Base-by-base conservation (phyloP, 352 stramenopile species). In the Phytophthora kernoviae region DNA sequence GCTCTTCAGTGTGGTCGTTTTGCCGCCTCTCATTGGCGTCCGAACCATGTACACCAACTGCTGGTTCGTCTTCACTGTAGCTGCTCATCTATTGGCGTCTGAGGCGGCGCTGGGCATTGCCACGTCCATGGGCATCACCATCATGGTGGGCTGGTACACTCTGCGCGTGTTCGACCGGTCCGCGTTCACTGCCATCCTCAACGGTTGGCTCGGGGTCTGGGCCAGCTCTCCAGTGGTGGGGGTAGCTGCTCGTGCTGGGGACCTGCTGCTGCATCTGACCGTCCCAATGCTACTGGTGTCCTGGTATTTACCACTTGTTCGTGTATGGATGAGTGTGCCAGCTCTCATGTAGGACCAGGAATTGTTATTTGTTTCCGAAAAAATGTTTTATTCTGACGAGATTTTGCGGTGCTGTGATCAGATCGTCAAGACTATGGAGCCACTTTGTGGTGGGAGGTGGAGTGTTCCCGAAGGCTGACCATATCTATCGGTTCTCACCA, bases 101-200 rank as follows among this genome's bases (percentile, higher is more conserved):
- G 63, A 87, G 30, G 77, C 81, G 4, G 79, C 78, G 36, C 73
- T 89, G 14, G 85, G 82, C 51, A 83, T 94, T 26, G 77, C 84
- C 26, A 91, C 85, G 15, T 87, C 85, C 36, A 90, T 90, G 73
- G 81, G 85, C 30, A 85, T 88, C 67, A 92, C 85, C 30, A 85
- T 94, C 62, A 94, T 94, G 85, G 82, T 91, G 46, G 82, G 83
- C 11, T 94, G 85, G 85, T 93, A 92, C 70, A 84, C 81, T 26
- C 68, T 94, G 40, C 83, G 85, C n/a, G 59, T 90, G 12, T 91
- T 91, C 55, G 85, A 94, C 56, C 81, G 85, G 33, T 82, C 76
- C 40, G 83, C 81, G 4, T 94, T 94, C 67, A 87, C 77, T 2
- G 81, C 85, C 14, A 72, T 87, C 20, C 62, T 94, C 15, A 81